phyloP scores from a whole-genome alignment of 257 asterid genomes.

The Fraxinus anomala region DNA sequence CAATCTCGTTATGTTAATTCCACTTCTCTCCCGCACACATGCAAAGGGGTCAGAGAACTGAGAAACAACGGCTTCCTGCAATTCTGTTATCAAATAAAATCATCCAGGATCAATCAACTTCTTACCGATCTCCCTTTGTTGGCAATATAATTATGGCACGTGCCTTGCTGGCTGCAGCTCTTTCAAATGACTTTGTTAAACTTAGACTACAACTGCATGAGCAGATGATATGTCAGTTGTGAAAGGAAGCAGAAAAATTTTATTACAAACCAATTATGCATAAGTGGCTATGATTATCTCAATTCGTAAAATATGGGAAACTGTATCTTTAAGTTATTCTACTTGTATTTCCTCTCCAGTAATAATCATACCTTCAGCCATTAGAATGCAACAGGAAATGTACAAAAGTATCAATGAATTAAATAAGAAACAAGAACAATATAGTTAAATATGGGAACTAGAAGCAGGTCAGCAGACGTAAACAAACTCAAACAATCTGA shows the following conservation, averaged over 20 bases:
- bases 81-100: slow-evolving; percentile 11
- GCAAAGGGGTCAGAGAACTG: neutral
- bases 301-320: neutral
- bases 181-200: slow-evolving; percentile 85
- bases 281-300: slow-evolving; percentile 11
- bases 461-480: neutral
- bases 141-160: slow-evolving; percentile 93
- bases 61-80: neutral
- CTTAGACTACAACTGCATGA: slow-evolving; percentile 87
- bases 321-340: neutral
- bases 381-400: neutral
- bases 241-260: slow-evolving; percentile 15
- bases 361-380: neutral
- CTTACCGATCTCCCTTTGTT: slow-evolving; percentile 80
- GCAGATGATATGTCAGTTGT: slow-evolving; percentile 35
- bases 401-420: neutral
- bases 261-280: neutral
- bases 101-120: slow-evolving; percentile 24
- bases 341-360: neutral
- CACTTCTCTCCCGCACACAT: neutral
- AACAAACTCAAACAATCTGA: neutral
- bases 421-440: neutral
- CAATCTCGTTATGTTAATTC: neutral
- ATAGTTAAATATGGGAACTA: neutral
- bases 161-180: slow-evolving; percentile 97